A percentile compares a stretch with the other conserved stretches of the same genome.
Evolutionary conservation across 2,329 filamentous ascomycete species (phyloP).

Genomic region (Colletotrichum aenigma): DNA sequence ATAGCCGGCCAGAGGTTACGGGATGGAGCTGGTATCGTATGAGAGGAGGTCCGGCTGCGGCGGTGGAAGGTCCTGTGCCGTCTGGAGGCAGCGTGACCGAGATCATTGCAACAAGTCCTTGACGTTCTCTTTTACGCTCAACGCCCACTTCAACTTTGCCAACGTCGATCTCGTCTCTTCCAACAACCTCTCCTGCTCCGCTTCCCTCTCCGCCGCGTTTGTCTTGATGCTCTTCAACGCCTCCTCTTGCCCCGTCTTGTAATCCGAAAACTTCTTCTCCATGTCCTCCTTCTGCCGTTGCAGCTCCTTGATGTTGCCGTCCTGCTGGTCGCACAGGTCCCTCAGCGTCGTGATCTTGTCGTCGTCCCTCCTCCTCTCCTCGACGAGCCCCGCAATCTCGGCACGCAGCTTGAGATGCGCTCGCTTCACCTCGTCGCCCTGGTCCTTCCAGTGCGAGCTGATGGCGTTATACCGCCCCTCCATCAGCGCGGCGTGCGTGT

Average conservation of each 20-base stretch:
- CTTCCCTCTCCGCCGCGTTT: conserved; percentile 60
- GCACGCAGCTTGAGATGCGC: conserved; percentile 52
- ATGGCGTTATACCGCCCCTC: conserved; percentile 74
- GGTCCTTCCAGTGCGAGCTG: conserved; percentile 69
- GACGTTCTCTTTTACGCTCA: conserved; percentile 69
- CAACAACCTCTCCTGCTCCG: conserved; percentile 64
- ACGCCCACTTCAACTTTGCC: conserved; percentile 74
- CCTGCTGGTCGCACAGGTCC: conserved; percentile 75
- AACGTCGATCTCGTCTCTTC: conserved; percentile 64
- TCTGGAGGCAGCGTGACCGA: background rate
- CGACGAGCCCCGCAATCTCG: conserved; percentile 59
- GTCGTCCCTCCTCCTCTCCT: conserved; percentile 63
- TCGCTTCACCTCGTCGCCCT: conserved; percentile 64
- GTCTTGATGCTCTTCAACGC: conserved; percentile 63
- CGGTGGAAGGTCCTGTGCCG: rapidly evolving
- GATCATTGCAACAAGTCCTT: conserved; percentile 53
- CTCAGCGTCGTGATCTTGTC: conserved; percentile 67
- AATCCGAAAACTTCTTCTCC: conserved; percentile 62
- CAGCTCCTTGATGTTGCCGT: conserved; percentile 68
- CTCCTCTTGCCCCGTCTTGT: conserved; percentile 69
- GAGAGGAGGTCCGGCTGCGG: background rate
- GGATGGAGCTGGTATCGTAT: background rate
- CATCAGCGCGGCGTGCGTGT: conserved; percentile 67
- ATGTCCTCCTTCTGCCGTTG: conserved; percentile 67
- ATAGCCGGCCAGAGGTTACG: background rate